Base-by-base conservation (phyloP, 1,139 yeast species). In the Scheffersomyces segobiensis region DNA sequence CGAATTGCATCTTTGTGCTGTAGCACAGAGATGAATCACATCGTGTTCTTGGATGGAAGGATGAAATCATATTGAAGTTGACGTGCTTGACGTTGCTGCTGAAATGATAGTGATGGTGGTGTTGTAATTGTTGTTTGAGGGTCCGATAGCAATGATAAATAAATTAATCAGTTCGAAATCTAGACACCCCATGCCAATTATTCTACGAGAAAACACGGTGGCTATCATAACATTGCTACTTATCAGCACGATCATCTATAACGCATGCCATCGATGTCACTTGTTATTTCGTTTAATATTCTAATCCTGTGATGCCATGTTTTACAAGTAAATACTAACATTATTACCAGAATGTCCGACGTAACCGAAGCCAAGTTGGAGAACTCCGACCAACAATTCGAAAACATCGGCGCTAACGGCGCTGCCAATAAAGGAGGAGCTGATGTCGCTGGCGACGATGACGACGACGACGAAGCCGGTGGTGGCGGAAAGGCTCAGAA, bases 381-480 rank as follows among this genome's bases (percentile, higher is more conserved):
- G 63, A 65, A 60, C 58, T 61, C 65, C 55, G 82, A 79, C 39
- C 77, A 73, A 56, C 78, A 75, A 59, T 70, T 72, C 59, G 67
- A 63, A 32, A 53, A 54, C 22, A 18, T 51, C 22, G 72, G 70
- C 19, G 46, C 65, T 21, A 61, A 61, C 59, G 69, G 66, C 20
- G 62, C 71, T 19, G 61, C 65, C 49, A 58, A 65, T 50, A 66
- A 67, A 46, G 65, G 73, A 19, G 70, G 69, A 49, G 65, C 67
- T 39, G 75, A 71, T 19, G 72, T 67, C 5, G 72, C 73, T 12
- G 73, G 67, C 17, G 82, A 75, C 59, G 82, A 77, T 54, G 91
- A 87, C 60, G 96, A 90, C 63, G 97, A 90, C 62, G 96, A 89
- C 59, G 89, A 85, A 63, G 84, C 83, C 63, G 78, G 85, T 58